Conservation (phyloP, 257 asterid species). For the Solanum medicagineum region DNA sequence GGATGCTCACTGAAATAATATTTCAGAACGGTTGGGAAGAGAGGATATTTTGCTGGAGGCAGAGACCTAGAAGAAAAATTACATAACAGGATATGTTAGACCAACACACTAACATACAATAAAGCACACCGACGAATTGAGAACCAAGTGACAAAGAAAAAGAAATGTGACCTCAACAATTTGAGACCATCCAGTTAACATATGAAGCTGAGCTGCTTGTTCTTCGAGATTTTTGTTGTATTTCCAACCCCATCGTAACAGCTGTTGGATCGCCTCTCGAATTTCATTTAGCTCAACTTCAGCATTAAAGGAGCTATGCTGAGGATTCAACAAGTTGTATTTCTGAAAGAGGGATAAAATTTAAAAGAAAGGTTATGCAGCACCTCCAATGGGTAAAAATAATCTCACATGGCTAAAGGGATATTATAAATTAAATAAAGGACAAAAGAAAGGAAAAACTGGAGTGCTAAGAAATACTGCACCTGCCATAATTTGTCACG, state of each 20-base stretch:
- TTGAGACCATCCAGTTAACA: slow-evolving; percentile 95
- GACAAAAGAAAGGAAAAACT: neutral
- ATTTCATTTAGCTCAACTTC: slow-evolving; percentile 77
- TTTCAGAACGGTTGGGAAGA: slow-evolving; percentile 59
- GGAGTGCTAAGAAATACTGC: neutral
- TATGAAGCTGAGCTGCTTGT: slow-evolving; percentile 95
- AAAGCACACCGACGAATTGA: neutral
- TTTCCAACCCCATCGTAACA: slow-evolving; percentile 92
- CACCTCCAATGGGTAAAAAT: neutral
- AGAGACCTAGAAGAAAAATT: slow-evolving; percentile 38
- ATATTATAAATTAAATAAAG: neutral
- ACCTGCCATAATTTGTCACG: slow-evolving; percentile 97
- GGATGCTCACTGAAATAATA: slow-evolving; percentile 68
- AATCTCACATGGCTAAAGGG: neutral
- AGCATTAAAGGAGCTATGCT: slow-evolving; percentile 39
- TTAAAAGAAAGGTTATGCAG: neutral
- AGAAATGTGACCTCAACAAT: slow-evolving; percentile 66
- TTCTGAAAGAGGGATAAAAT: slow-evolving; percentile 27
- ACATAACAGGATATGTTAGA: slow-evolving; percentile 3
- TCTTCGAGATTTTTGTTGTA: slow-evolving; percentile 94
- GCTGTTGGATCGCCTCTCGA: slow-evolving; percentile 69
- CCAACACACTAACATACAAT: neutral
- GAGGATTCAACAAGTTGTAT: slow-evolving; percentile 46
- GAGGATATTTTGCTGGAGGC: slow-evolving; percentile 72
- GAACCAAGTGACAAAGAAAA: neutral